Evolutionary conservation across 179 eudicot species (phyloP), one percentile per base, ranked within the genome.

Genomic region (Spinacia oleracea): DNA sequence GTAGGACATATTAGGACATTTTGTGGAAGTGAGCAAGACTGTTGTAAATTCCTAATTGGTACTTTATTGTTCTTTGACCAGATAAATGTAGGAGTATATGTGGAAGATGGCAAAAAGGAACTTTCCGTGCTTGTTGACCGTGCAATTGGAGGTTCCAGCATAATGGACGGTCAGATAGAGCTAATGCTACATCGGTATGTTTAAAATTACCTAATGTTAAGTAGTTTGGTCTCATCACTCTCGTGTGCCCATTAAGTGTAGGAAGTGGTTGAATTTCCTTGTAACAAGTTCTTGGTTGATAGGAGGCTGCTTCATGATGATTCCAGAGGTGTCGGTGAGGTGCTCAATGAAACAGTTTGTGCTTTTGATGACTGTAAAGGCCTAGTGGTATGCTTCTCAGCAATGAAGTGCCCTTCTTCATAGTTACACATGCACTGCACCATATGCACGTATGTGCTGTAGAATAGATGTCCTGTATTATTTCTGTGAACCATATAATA

Each of bases 301-400:
- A 95, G 98, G 97, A 90, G 98, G 88, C 85, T 95, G 43, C 79
- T 90, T 79, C 86, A 85, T 81, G 97, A 95, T 86, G 98, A 95
- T 87, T 18, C 85, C 60, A 87, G 97, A 88, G 98, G 98, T 78
- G 98, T 95, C 82, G 97, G 92, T 38, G 97, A 95, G 90, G 91
- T 81, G 43, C 86, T 95, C 43, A 93, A 95, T 86, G 98, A 95
- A 84, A 86, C 89, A 79, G 92, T 87, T 78, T 93, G 97, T 83
- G 85, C 82, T 51, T 87, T 59, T 48, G 74, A 85, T 75, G 85
- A 87, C 73, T 93, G 97, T 85, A 85, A 81, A 75, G 97, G 98
- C 31, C 84, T 90, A 84, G 85, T 66, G 87, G 98, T 95, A 81
- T 79, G 87, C 70, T 63, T 48, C 64, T 43, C 27, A 50, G 69